These are phyloP conservation scores for Colletotrichum simmondsii DNA, from an alignment of 2,329 filamentous ascomycete species.

Conservation along the genomic window DNA sequence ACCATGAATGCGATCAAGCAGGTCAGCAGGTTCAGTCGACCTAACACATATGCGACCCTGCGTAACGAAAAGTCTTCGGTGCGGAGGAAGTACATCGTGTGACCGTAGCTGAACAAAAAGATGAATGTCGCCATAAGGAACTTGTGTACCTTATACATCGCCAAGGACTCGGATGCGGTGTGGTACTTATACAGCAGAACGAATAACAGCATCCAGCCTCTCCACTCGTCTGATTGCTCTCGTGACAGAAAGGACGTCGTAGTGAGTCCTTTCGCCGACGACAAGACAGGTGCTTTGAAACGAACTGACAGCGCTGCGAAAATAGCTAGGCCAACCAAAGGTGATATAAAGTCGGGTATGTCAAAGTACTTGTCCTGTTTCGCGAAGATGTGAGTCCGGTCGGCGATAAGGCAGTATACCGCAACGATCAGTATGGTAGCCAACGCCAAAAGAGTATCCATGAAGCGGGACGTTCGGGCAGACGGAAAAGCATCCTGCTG, in stretches of 20 bases:
- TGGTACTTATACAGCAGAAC: constrained; percentile 68
- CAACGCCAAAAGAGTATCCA: constrained; percentile 41
- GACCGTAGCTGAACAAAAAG: constrained; percentile 71
- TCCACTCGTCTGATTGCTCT: constrained; percentile 72
- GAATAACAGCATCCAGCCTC: constrained; percentile 71
- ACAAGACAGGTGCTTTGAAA: not conserved
- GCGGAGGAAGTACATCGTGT: constrained; percentile 67
- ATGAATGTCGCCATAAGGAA: constrained; percentile 68
- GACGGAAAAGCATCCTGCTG: constrained; percentile 36
- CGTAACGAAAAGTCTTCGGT: constrained; percentile 67
- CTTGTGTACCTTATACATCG: constrained; percentile 65
- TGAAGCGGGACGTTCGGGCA: constrained; percentile 37
- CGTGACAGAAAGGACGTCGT: constrained; percentile 52
- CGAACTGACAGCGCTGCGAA: constrained; percentile 33
- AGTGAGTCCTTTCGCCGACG: not conserved
- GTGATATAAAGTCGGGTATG: constrained; percentile 38
- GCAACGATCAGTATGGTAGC: constrained; percentile 38
- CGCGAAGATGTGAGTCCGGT: constrained; percentile 64
- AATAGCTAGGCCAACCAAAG: constrained; percentile 39
- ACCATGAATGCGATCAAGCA: constrained; percentile 65
- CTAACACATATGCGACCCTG: constrained; percentile 57
- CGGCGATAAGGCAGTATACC: constrained; percentile 62
- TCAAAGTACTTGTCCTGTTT: constrained; percentile 61
- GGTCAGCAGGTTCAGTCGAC: constrained; percentile 68
- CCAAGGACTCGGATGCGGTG: constrained; percentile 55